Evolutionary conservation across 208 protist species (phyloP).

Genomic region (Trypanosoma avium): DNA sequence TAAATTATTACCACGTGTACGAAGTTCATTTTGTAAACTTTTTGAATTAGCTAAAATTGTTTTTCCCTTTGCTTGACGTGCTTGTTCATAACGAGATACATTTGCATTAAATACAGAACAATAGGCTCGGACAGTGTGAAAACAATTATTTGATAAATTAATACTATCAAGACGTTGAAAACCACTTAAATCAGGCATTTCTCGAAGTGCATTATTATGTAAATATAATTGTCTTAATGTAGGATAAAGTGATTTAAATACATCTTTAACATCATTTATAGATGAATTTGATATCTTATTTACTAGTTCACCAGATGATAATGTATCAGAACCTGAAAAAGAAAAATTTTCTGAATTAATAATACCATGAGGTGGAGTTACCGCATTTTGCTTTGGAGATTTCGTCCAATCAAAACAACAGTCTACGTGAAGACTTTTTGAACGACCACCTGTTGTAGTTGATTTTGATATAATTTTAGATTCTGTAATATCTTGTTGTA

Average conservation of each 20-base stretch:
- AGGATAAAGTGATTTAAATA: constrained; percentile 79
- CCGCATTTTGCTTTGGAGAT: background rate
- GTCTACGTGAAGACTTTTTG: constrained; percentile 37
- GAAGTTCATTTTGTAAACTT: constrained; percentile 33
- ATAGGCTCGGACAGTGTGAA: constrained; percentile 54
- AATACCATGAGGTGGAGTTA: background rate
- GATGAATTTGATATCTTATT: no score
- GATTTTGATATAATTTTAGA: background rate
- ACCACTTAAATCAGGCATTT: constrained; percentile 84
- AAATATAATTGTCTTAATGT: constrained; percentile 92
- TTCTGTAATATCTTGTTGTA: constrained; percentile 9
- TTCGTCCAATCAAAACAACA: constrained; percentile 21
- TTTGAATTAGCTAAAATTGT: constrained; percentile 37
- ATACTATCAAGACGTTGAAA: constrained; percentile 86
- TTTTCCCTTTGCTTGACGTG: constrained; percentile 3
- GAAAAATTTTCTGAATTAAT: no score
- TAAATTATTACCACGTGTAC: no score
- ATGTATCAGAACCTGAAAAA: no score
- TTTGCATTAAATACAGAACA: constrained; percentile 44
- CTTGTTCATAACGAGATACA: constrained; percentile 12
- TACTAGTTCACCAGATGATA: no score
- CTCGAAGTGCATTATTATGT: constrained; percentile 90
- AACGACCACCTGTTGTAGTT: background rate
- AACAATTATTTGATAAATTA: constrained; percentile 91
- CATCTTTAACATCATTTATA: constrained; percentile 60